Evolutionary conservation across 192 early-diverging fungal genomes (phyloP).

Genomic region (Rhizoclosmatium sp.): DNA sequence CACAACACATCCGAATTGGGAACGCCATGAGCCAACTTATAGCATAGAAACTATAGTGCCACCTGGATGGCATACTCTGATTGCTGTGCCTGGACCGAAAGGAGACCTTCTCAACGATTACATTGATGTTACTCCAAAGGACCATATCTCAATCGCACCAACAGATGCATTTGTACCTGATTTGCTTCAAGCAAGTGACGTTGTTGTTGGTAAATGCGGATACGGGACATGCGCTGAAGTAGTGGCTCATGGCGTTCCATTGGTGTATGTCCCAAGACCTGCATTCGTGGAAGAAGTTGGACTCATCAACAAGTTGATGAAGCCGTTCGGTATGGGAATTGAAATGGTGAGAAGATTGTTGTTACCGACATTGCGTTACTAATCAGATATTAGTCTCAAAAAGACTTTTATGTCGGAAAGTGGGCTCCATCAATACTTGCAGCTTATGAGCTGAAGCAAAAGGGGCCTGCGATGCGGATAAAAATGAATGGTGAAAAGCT

Average conservation of each 20-base stretch:
- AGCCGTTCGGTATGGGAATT: constrained; percentile 46
- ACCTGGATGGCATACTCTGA: constrained; percentile 53
- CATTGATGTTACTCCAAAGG: constrained; percentile 10
- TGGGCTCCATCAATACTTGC: constrained; percentile 22
- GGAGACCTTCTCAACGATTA: constrained; percentile 28
- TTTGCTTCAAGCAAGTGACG: constrained; percentile 55
- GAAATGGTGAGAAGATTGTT: constrained; percentile 49
- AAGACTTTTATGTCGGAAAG: constrained; percentile 36
- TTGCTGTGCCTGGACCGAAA: constrained; percentile 35
- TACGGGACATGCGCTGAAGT: constrained; percentile 65
- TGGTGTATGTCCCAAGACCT: constrained; percentile 59
- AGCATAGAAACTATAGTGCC: constrained; percentile 44
- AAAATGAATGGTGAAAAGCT: constrained; percentile 25
- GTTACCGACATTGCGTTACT: not conserved
- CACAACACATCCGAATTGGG: not conserved
- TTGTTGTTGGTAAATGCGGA: constrained; percentile 61
- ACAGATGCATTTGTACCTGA: constrained; percentile 54
- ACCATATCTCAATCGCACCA: constrained; percentile 17
- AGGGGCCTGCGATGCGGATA: not conserved
- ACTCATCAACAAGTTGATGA: constrained; percentile 53
- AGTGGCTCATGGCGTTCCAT: constrained; percentile 52
- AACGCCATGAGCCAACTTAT: not conserved
- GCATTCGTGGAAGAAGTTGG: constrained; percentile 61
- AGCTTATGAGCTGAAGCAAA: constrained; percentile 15
- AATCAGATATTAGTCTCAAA: constrained; percentile 18